These are phyloP conservation scores for Fallopia convolvulus DNA, from an alignment of 148 eudicot genomes.

Conservation along the genomic window DNA sequence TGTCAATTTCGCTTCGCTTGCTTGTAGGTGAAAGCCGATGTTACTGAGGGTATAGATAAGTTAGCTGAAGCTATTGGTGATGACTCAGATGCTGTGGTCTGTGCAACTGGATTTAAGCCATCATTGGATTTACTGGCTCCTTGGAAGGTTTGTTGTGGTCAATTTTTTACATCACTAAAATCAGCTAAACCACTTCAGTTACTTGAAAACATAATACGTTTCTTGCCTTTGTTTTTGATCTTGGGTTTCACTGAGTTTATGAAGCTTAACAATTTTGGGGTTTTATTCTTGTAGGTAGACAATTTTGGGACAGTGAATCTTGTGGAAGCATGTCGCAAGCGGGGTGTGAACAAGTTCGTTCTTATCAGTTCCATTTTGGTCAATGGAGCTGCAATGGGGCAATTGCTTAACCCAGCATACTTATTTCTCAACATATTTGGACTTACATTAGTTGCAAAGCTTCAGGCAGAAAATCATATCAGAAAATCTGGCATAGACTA, in stretches of 20 bases:
- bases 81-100: constrained; percentile 79
- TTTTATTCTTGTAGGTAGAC: constrained; percentile 51
- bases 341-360: constrained; percentile 64
- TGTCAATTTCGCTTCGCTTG: background rate
- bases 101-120: constrained; percentile 85
- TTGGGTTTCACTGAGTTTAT: background rate
- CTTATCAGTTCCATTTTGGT: constrained; percentile 82
- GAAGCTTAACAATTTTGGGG: background rate
- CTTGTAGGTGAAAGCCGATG: constrained; percentile 84
- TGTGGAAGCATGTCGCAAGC: constrained; percentile 84
- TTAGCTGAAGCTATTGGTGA: constrained; percentile 76
- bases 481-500: constrained; percentile 82
- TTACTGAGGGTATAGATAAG: constrained; percentile 72
- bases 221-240: background rate
- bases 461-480: constrained; percentile 80
- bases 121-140: constrained; percentile 76
- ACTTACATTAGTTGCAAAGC: constrained; percentile 75
- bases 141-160: constrained; percentile 60
- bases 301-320: constrained; percentile 84
- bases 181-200: background rate
- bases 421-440: constrained; percentile 82
- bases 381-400: constrained; percentile 99
- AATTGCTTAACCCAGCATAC: constrained; percentile 83
- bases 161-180: background rate
- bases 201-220: background rate